Evolutionary conservation across 768 basidiomycete genomes (phyloP).

Genomic region (Multifurca ochricompacta): DNA sequence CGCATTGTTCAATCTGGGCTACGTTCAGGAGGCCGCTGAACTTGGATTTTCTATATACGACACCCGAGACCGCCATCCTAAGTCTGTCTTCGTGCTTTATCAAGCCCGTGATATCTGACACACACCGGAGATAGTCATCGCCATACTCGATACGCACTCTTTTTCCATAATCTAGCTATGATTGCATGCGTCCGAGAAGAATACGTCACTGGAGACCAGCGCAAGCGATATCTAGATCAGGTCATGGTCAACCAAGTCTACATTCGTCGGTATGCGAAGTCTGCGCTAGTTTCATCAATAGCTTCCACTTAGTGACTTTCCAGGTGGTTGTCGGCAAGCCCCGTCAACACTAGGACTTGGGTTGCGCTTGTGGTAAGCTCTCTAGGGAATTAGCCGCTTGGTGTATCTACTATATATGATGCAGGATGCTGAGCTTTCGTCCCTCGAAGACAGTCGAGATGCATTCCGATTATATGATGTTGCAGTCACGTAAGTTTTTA

Average conservation of each 20-base stretch:
- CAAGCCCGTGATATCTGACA: background rate
- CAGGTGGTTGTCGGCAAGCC: conserved; percentile 65
- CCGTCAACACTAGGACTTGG: conserved; percentile 64
- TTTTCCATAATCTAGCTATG: conserved; percentile 64
- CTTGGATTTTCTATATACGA: conserved; percentile 59
- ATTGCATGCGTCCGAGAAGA: conserved; percentile 49
- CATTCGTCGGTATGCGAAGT: conserved; percentile 43
- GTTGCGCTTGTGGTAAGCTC: conserved; percentile 52
- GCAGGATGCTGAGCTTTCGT: conserved; percentile 66
- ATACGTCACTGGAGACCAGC: conserved; percentile 30
- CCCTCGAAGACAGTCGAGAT: conserved; percentile 45
- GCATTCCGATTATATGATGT: conserved; percentile 62
- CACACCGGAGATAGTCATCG: conserved; percentile 40
- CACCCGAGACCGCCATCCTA: conserved; percentile 52
- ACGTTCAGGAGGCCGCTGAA: conserved; percentile 46
- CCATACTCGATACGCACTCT: conserved; percentile 59
- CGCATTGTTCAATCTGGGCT: conserved; percentile 57
- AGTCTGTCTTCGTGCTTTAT: conserved; percentile 34
- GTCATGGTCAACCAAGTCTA: conserved; percentile 53
- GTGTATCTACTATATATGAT: background rate
- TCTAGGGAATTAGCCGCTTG: background rate
- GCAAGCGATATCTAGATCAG: conserved; percentile 43
- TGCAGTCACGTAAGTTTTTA: conserved; percentile 47
- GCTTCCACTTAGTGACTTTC: background rate
- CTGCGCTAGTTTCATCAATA: background rate